Base-by-base conservation (phyloP, 768 basidiomycete species). In the Boletus vinaceobasis region DNA sequence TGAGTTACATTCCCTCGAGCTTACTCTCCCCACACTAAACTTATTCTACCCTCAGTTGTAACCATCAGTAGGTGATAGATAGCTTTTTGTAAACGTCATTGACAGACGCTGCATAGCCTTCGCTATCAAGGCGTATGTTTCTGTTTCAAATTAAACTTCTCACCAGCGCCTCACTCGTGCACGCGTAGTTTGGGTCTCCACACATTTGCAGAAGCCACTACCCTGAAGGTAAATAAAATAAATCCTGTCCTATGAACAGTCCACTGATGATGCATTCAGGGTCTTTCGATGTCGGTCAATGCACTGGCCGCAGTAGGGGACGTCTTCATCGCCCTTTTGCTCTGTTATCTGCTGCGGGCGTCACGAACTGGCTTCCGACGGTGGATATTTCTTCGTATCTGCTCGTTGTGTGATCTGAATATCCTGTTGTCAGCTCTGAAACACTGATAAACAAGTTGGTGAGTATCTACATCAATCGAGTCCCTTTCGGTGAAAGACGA, bases 281-380 rank as follows among this genome's bases (percentile, higher is more conserved):
- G 71, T 10, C 65, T 84, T 43, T 80, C 82, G 0, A 80, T 83
- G 50, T 72, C 82, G 1, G 77, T 85, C 59, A 83, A 85, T 56
- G 83, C 78, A 0, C 64, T 82, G 10, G 80, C 81, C 1, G 80
- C 79, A 1, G 72, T 72, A 15, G 74, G 75, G 3, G 83, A 85
- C 45, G 71, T 84, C 14, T 63, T 79, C 7, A 85, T 85, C 32
- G 81, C 83, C 0, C 52, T 49, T 0, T 74, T 74, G 29, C 73
- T 85, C 5, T 79, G 78, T 44, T 59, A 62, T 27, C 55, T 84
- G 56, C 69, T 85, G 39, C 77, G 81, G 38, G 70, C 57, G 19
- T 77, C 80, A 4, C 73, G 81, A 10, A 83, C 83, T 10, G 81
- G 81, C 5, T 82, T 83, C 68, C 74, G 75, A 48, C 78, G 72